Conservation (phyloP, 2,329 filamentous ascomycete genomes). For the Pseudocercospora musae region DNA sequence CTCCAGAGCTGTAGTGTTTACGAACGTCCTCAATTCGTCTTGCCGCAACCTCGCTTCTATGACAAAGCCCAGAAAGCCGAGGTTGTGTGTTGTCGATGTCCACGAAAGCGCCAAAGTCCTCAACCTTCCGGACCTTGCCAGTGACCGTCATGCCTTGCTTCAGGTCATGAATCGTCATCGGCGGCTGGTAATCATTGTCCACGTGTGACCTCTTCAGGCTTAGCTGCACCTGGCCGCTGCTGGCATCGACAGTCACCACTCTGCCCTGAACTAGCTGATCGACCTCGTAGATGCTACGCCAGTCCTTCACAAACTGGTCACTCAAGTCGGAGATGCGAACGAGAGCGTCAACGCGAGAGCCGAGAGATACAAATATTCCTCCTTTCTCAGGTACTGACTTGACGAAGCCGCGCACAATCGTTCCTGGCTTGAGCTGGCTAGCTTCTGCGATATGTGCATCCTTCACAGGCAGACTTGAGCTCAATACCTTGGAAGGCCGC, state of each 20-base stretch:
- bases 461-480: slow-evolving; percentile 74
- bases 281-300: slow-evolving; percentile 83
- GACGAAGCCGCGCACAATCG: slow-evolving; percentile 85
- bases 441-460: slow-evolving; percentile 74
- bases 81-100: slow-evolving; percentile 74
- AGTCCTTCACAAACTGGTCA: slow-evolving; percentile 88
- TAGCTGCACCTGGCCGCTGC: slow-evolving; percentile 72
- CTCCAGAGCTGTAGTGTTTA: slow-evolving; percentile 84
- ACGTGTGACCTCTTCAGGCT: slow-evolving; percentile 82
- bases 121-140: slow-evolving; percentile 87
- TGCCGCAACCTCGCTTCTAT: slow-evolving; percentile 88
- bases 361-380: slow-evolving; percentile 81
- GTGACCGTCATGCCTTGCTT: slow-evolving; percentile 77
- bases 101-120: slow-evolving; percentile 93
- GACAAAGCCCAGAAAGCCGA: slow-evolving; percentile 90
- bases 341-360: slow-evolving; percentile 75
- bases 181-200: slow-evolving; percentile 72
- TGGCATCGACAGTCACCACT: slow-evolving; percentile 67
- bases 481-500: slow-evolving; percentile 83
- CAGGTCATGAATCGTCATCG: slow-evolving; percentile 71
- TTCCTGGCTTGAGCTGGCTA: slow-evolving; percentile 70
- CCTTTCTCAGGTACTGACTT: slow-evolving; percentile 88
- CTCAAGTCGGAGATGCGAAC: slow-evolving; percentile 86
- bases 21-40: slow-evolving; percentile 76
- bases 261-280: slow-evolving; percentile 90